Conservation (phyloP, 2,329 filamentous ascomycete genomes). For the Thielaviopsis ethacetica region DNA sequence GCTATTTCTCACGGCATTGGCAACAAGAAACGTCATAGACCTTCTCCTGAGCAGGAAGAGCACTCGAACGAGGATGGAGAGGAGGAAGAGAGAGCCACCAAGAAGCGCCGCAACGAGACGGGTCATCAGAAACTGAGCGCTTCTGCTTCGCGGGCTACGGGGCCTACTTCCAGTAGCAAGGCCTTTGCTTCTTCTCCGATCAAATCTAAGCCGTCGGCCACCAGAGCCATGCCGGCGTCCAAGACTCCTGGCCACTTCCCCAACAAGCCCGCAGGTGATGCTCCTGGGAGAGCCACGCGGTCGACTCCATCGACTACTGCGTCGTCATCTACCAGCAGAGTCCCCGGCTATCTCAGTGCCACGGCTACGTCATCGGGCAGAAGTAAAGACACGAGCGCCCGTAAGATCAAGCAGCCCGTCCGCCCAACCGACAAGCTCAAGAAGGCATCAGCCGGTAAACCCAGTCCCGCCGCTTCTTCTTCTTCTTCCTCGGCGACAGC, state of each 20-base stretch:
- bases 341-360: constrained; percentile 4
- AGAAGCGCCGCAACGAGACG: constrained; percentile 39
- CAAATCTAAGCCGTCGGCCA: constrained; percentile 17
- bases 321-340: background rate
- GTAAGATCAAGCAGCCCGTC: constrained; percentile 11
- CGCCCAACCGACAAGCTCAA: constrained; percentile 10
- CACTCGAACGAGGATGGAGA: constrained; percentile 26
- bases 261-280: background rate
- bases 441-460: background rate
- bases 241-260: background rate
- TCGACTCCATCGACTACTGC: background rate
- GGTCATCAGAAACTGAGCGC: constrained; percentile 36
- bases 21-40: constrained; percentile 50
- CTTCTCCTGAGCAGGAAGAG: constrained; percentile 39
- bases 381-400: constrained; percentile 6
- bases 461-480: background rate
- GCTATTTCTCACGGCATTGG: constrained; percentile 43
- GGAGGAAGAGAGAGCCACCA: constrained; percentile 39
- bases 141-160: constrained; percentile 26
- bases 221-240: background rate
- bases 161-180: background rate
- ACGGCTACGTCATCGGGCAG: constrained; percentile 8
- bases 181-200: constrained; percentile 14
- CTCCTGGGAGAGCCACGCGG: background rate
- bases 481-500: background rate